Evolutionary conservation across 2,329 filamentous ascomycete genomes (phyloP).

Genomic region (Colletotrichum sp.): DNA sequence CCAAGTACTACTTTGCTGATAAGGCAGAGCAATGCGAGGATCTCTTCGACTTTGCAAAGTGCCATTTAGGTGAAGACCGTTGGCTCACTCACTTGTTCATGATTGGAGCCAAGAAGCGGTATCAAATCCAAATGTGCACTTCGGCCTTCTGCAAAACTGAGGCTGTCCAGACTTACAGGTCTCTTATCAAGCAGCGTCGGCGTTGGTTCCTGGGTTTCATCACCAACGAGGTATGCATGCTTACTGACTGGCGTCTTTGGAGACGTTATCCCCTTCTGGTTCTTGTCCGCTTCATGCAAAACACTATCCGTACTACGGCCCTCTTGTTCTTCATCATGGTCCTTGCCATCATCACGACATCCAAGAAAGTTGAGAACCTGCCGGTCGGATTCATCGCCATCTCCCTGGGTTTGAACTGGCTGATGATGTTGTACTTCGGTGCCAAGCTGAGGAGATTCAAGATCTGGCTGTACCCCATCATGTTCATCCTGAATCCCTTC

Average conservation of each 20-base stretch:
- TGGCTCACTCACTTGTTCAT: constrained; percentile 99
- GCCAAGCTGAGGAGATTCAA: constrained; percentile 87
- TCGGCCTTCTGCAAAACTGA: constrained; percentile 99
- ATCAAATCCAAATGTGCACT: constrained; percentile 97
- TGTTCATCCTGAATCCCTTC: constrained; percentile 95
- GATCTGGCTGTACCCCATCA: constrained; percentile 91
- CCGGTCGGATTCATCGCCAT: constrained; percentile 94
- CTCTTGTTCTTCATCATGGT: constrained; percentile 94
- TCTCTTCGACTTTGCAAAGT: constrained; percentile 95
- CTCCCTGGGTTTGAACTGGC: constrained; percentile 90
- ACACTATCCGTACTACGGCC: constrained; percentile 93
- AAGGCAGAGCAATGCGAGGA: constrained; percentile 96
- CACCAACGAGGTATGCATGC: constrained; percentile 97
- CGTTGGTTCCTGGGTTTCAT: constrained; percentile 98
- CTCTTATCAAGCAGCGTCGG: constrained; percentile 90
- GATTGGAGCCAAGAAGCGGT: constrained; percentile 91
- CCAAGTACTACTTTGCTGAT: constrained; percentile 97
- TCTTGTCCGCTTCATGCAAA: constrained; percentile 89
- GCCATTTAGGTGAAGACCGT: constrained; percentile 91
- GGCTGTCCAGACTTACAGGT: constrained; percentile 86
- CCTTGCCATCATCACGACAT: constrained; percentile 83
- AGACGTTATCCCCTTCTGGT: constrained; percentile 87
- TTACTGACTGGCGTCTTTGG: constrained; percentile 94
- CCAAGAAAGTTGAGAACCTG: constrained; percentile 76
- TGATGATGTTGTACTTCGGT: constrained; percentile 96